Evolutionary conservation across 306 rosid species (phyloP), one percentile per base, ranked within the genome.

Genomic region (Cicer arietinum): DNA sequence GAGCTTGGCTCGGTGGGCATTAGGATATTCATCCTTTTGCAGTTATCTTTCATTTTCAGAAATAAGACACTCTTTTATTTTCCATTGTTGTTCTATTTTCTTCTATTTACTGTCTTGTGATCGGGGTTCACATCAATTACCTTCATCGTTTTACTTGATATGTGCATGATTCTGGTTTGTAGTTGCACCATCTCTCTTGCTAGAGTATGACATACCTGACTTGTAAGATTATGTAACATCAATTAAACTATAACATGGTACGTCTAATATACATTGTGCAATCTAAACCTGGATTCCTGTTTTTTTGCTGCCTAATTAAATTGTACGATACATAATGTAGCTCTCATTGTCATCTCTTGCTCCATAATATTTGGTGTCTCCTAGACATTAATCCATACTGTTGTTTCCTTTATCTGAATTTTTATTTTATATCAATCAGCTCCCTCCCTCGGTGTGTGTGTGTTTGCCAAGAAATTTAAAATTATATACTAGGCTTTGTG

Each of bases 121-220:
- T 30, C 37, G 6, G 3, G 37, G 37, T 30, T 30, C 35, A 6
- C 37, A 30, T 30, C 6, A 30, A 0, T 30, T 30, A 73, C 53
- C 48, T 71, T 43, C 42, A 12, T 47, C 50, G n/a, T 41, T 22
- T 42, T 25, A 56, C 4, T 46, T 54, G 50, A 39, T 39, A n/a
- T 48, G 58, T 56, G 16, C 54, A 69, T 13, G 30, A 25, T 52
- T 73, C 43, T 22, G 17, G 64, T 48, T 61, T 47, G 56, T 11
- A 13, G 22, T 58, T 59, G 76, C 84, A 57, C 30, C 41, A 47
- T 58, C 22, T 66, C 41, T 35, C 52, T 42, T 40, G 51, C 60
- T 37, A 41, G 63, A 59, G 50, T 75, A 40, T 71, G 72, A 18
- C 37, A n/a, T 54, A 7, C 71, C 51, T 42, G 79, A 51, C 59